These are phyloP conservation scores for Dentipellis sp. DNA, from an alignment of 768 basidiomycete genomes.

Conservation along the genomic window DNA sequence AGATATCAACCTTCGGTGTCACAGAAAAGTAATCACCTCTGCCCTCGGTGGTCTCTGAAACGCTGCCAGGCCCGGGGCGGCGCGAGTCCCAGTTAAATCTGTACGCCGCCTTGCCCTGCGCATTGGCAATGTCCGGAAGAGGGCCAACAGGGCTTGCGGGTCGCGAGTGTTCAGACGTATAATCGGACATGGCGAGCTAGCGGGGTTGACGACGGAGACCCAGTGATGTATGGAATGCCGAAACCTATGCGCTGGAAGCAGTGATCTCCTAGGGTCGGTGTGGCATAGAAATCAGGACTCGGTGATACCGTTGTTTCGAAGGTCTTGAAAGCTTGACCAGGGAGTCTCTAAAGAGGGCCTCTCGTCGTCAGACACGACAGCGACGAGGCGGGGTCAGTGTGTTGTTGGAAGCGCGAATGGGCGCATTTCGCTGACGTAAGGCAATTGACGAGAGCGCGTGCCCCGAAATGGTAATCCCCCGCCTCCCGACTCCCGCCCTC, in stretches of 20 bases:
- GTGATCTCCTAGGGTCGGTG: neutral
- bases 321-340: neutral
- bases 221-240: too few relatives aligned
- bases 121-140: constrained; percentile 33
- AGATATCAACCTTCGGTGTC: constrained; percentile 34
- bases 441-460: neutral
- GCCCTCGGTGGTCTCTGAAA: constrained; percentile 63
- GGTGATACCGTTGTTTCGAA: neutral
- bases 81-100: constrained; percentile 70
- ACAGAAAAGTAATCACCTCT: constrained; percentile 47
- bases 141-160: constrained; percentile 45
- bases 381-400: neutral
- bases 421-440: neutral
- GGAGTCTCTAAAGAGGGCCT: neutral
- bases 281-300: neutral
- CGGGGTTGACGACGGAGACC: constrained; percentile 17
- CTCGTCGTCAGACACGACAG: neutral
- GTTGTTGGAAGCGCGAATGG: neutral
- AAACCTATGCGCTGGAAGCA: neutral
- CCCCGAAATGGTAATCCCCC: neutral
- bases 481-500: neutral
- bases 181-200: constrained; percentile 26
- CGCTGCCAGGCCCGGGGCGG: constrained; percentile 58
- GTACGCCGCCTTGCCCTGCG: constrained; percentile 40
- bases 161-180: constrained; percentile 45